Evolutionary conservation across 331 rosid species (phyloP), one percentile per base, ranked within the genome.

Genomic region (Acacia pycnantha): DNA sequence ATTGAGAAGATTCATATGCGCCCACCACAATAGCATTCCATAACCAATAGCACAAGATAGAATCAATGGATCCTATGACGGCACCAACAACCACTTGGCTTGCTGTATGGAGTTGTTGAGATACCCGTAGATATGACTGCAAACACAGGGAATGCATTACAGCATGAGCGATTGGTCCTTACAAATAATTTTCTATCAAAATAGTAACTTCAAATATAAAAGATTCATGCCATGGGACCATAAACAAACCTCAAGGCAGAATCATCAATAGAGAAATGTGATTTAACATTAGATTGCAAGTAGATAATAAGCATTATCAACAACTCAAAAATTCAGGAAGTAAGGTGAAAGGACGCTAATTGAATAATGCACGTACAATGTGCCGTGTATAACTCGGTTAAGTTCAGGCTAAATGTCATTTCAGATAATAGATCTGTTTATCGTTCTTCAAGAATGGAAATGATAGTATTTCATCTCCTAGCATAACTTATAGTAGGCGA

Each of bases 71-170:
- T 12, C 99, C 99, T 9, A 92, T 35, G 22, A 79, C 56, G 73
- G 94, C 97, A 66, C 99, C 99, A 27, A 90, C 97, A 18, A 82
- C 75, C 83, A 95, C 97, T 85, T 95, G 99, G 87, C 88, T 87
- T 35, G 70, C 48, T 2, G 99, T 91, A 82, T 95, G 99, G 78
- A 88, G 91, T 46, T 74, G 91, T 44, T 91, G 97, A 0, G 97
- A 93, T 61, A 95, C 92, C 78, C 98, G 89, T 65, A 95, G 83
- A 95, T 97, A 95, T 13, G 97, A 75, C 99, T 95, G 92, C 74
- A 83, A 80, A 78, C 61, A 84, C 41, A 64, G 37, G 64, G 56
- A 16, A 84, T 35, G n/a, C 74, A 86, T 85, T 26, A 8, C 40
- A 47, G 15, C 76, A 26, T 72, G 48, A 85, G 80, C 24, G 75